Evolutionary conservation across 1,284 basidiomycete species (phyloP), one percentile per base, ranked within the genome.

Genomic region (Apiotrichum sp.): DNA sequence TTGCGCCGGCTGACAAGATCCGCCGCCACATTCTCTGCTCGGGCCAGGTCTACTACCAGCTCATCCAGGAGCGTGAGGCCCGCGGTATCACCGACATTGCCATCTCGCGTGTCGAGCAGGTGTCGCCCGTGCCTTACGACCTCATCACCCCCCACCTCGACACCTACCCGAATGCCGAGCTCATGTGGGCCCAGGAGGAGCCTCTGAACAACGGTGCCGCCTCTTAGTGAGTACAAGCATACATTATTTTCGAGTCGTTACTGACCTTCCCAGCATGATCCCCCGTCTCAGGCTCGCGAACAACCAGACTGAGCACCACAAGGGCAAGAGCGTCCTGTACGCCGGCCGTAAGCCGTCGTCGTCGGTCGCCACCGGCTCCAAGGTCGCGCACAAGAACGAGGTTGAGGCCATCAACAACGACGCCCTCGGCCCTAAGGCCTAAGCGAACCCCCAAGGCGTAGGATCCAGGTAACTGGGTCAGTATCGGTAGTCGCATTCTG

Each of bases 41-140:
- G 82, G 93, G 95, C 64, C 95, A 98, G 80, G 89, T 97, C 35
- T 98, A 98, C 80, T 86, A 88, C 72, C 83, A 88, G 39, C 83
- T 98, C 47, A 73, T 95, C 38, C 85, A 90, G 72, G 91, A 92
- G 70, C 87, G 93, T 62, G 89, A 93, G 74, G 87, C 88, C 47
- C 85, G 84, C 59, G 88, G 88, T 36, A 87, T 93, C 80, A 89
- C 89, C 66, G 87, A 98, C 70, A 83, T 98, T 58, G 95, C 87
- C 36, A 97, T 98, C 70, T 93, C 89, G 67, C 82, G 96, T 55
- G 75, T 98, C 49, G 96, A 99, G 77, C 95, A 98, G 78, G 70
- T 98, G 55, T 91, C 89, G 42, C 96, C 95, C 1, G 88, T 98
- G 82, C 93, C 96, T 48, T 98, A 98, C 73, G 93, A 97, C 68